Evolutionary conservation across 225 moss, liverwort and hornwort species (phyloP), one percentile per base, ranked within the genome.

Genomic region (Pseudoscleropodium purum): DNA sequence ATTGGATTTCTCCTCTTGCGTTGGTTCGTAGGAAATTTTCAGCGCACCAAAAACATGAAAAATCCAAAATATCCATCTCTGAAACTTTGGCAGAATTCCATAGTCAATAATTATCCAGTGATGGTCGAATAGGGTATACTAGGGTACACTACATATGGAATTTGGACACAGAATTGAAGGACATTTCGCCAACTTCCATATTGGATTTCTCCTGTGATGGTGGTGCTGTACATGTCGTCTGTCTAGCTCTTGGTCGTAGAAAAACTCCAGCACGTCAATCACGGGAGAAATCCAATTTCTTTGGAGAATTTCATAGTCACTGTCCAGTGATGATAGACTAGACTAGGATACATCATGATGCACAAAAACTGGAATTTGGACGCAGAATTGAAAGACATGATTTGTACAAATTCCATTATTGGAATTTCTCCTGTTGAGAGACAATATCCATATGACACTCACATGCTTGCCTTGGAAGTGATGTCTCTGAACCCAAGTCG

Each of bases 381-480:
- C 2, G 26, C 26, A 37, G 17, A n/a, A 56, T 57, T n/a, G 79
- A 79, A 79, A 79, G 79, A 29, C 59, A 12, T 27, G 59, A 39
- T 39, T 39, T n/a, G 39, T n/a, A 27, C 6, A n/a, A 27, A 27
- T 79, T 79, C 79, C 26, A n/a, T 17, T 10, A 25, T 11, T 56
- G 16, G 6, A 57, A n/a, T 15, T 79, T 57, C 37, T 56, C n/a
- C 10, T n/a, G 26, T 10, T 25, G 57, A 26, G 57, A 26, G n/a
- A 37, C 26, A 36, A 57, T n/a, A n/a, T 80, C 18, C 80, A 18
- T 18, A 25, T 39, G 41, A 36, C 25, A 79, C 87, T 88, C 47
- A 94, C 94, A 78, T 90, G 93, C 64, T 92, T 91, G 85, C 93
- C 93, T 70, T 66, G 78, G 61, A 92, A 93, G 84, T 94, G 92